Conservation (phyloP, 768 basidiomycete species). For the Lentinus brumalis region DNA sequence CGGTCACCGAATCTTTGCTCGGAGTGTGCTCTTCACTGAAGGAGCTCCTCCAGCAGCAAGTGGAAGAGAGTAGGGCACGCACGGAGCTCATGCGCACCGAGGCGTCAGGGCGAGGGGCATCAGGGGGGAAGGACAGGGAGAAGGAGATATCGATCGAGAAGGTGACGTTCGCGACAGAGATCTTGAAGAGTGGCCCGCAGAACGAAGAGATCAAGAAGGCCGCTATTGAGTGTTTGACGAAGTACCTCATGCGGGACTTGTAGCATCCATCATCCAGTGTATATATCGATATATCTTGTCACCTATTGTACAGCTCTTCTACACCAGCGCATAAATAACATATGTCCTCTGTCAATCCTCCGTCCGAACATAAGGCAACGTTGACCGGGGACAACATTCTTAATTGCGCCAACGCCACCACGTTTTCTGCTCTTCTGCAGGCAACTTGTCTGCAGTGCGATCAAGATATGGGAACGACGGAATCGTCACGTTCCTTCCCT, state of each 20-base stretch:
- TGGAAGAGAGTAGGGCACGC: constrained; percentile 69
- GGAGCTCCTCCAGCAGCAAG: constrained; percentile 66
- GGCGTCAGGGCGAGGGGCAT: constrained; percentile 41
- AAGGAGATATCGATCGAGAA: constrained; percentile 58
- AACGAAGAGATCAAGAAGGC: constrained; percentile 21
- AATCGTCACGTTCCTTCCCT: constrained; percentile 28
- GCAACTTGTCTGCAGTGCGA: not conserved
- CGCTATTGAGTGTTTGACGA: constrained; percentile 18
- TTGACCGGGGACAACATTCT: no score
- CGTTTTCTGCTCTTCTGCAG: constrained; percentile 6
- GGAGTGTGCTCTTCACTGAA: constrained; percentile 44
- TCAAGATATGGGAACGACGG: constrained; percentile 25
- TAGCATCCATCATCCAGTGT: not conserved
- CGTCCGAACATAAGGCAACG: not conserved
- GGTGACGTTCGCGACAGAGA: constrained; percentile 66
- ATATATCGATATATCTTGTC: not conserved
- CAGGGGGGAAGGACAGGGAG: constrained; percentile 33
- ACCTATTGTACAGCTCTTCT: not conserved
- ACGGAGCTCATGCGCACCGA: constrained; percentile 73
- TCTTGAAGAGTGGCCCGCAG: constrained; percentile 51
- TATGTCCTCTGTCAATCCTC: not conserved
- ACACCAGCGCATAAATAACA: not conserved
- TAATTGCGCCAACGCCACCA: constrained; percentile 18
- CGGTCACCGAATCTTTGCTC: constrained; percentile 57
- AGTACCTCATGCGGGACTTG: constrained; percentile 19